Evolutionary conservation across 352 stramenopile species (phyloP), one percentile per base, ranked within the genome.

Genomic region (Detonula confervacea): DNA sequence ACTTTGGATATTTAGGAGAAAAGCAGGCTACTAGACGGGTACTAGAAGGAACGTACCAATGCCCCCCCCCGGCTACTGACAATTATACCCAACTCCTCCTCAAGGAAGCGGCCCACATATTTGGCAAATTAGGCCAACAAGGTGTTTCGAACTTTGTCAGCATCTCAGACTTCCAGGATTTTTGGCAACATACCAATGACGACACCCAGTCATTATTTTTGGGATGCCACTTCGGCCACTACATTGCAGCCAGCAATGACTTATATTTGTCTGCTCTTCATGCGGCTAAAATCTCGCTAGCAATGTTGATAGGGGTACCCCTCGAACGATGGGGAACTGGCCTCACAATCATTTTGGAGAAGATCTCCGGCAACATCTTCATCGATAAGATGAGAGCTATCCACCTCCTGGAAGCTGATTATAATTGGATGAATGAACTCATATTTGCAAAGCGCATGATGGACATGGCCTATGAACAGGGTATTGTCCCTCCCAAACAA

Each of bases 331-430:
- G 77, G 77, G 27, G 20, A 7, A 25, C 33, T 14, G 77, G 65
- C 8, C 52, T 86, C 0, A 72, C 59, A 18, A 30, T 69, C 6
- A 86, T 86, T 64, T 46, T 86, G 5, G 65, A 86, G 47, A 86
- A 82, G 30, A 46, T 73, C 16, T 30, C 39, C 1, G 66, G 77
- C 20, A 18, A 18, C 11, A 46, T 8, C 4, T 55, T 76, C 3
- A 47, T 84, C 1, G 35, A 35, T 0, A 80, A 80, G 37, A 18
- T 80, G 4, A 30, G 72, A 37, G 56, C 72, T 0, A 80, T 80
- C n/a, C 24, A 75, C 2, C 35, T 80, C 2, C 74, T 80, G 62
- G 63, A 80, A 25, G 72, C 72, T 3, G 72, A 80, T 46, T 80
- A 75, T n/a, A 80, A 75, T 14, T 46, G 20, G n/a, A 35, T 37